A percentile compares a stretch with the other conserved stretches of the same genome.
Evolutionary conservation across 164 flowering plant species (phyloP).

Genomic region (Stephania yunnanensis): DNA sequence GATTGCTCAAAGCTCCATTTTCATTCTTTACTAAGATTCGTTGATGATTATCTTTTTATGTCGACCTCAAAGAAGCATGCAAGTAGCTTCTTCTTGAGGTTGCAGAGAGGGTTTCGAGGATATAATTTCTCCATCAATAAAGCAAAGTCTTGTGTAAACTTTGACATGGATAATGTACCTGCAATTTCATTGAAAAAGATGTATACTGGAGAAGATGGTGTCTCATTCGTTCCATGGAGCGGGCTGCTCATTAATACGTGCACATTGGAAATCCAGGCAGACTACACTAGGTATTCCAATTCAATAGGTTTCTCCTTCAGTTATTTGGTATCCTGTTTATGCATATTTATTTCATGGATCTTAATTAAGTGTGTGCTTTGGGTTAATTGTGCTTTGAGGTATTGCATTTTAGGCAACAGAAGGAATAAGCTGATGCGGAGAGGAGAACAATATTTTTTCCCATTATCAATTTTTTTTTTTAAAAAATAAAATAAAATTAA

Average conservation of each 20-base stretch:
- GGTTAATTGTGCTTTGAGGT: too few species aligned
- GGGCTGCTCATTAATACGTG: conserved; percentile 77
- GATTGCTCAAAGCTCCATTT: conserved; percentile 13
- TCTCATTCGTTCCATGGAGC: conserved; percentile 73
- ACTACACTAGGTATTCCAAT: conserved; percentile 65
- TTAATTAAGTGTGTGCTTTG: not conserved
- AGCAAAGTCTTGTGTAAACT: conserved; percentile 56
- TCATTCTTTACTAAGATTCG: conserved; percentile 54
- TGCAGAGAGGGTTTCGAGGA: conserved; percentile 64
- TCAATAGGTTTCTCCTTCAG: not conserved
- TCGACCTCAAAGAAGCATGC: conserved; percentile 80
- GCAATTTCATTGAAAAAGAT: conserved; percentile 31
- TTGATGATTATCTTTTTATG: conserved; percentile 78
- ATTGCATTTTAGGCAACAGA: too few species aligned
- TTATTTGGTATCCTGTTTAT: not conserved
- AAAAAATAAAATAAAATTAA: too few species aligned
- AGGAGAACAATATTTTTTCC: too few species aligned
- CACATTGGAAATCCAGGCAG: conserved; percentile 86
- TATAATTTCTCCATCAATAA: conserved; percentile 83
- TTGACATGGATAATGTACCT: conserved; percentile 29
- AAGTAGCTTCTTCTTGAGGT: conserved; percentile 37
- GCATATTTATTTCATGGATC: not conserved
- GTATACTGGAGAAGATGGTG: conserved; percentile 51
- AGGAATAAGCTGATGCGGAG: too few species aligned
- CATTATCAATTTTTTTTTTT: too few species aligned